These are phyloP conservation scores for Brettanomyces bruxellensis DNA, from an alignment of 805 yeast species.

Conservation along the genomic window DNA sequence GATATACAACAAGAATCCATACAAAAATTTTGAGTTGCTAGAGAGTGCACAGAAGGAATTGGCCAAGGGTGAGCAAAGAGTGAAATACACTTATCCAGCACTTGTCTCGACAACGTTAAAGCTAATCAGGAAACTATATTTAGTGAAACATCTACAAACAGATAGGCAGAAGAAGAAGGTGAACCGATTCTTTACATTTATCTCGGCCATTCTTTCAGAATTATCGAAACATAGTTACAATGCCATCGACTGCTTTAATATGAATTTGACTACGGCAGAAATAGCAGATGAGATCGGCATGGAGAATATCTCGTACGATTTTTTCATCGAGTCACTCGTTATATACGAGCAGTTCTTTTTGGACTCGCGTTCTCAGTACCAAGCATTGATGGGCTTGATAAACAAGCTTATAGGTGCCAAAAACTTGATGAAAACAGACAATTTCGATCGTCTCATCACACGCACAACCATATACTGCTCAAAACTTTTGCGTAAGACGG, in stretches of 20 bases:
- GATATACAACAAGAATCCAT: conserved; percentile 41
- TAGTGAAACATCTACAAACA: conserved; percentile 16
- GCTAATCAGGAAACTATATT: conserved; percentile 42
- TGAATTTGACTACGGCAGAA: conserved; percentile 59
- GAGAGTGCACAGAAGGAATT: conserved; percentile 39
- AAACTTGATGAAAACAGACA: conserved; percentile 39
- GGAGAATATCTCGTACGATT: conserved; percentile 75
- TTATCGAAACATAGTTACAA: conserved; percentile 34
- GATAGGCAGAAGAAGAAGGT: conserved; percentile 14
- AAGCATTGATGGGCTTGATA: conserved; percentile 36
- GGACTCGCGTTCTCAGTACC: conserved; percentile 41
- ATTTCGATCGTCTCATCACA: conserved; percentile 74
- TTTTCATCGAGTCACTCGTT: conserved; percentile 79
- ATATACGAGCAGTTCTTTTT: conserved; percentile 61
- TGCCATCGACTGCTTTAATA: conserved; percentile 28
- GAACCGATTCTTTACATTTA: conserved; percentile 52
- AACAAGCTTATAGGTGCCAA: conserved; percentile 35
- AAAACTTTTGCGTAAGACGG: conserved; percentile 81
- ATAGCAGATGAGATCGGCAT: conserved; percentile 70
- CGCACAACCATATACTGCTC: conserved; percentile 84
- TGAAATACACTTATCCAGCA: conserved; percentile 67
- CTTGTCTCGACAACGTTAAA: conserved; percentile 54
- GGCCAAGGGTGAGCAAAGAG: conserved; percentile 44
- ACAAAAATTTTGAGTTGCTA: conserved; percentile 36
- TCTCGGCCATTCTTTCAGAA: conserved; percentile 63